Conservation (phyloP, 108 stramenopile species). For the Fistulifera solaris region DNA sequence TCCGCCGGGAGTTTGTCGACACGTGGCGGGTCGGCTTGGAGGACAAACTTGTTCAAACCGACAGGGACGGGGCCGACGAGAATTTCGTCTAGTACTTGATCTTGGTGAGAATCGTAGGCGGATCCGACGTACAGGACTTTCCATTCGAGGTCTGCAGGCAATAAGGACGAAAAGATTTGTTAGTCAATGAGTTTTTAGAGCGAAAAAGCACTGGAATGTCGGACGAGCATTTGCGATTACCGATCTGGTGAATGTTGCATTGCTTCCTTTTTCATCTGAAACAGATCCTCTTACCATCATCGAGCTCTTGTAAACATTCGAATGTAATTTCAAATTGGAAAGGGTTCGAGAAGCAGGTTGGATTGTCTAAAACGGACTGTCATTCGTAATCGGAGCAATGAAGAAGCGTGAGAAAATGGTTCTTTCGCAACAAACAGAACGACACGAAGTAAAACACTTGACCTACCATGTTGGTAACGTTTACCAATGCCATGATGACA, state of each 20-base stretch:
- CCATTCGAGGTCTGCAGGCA: conserved; percentile 85
- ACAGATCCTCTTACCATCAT: conserved; percentile 23
- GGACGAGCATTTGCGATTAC: neutral
- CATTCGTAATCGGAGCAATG: conserved; percentile 5
- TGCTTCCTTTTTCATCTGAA: neutral
- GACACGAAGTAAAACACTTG: neutral
- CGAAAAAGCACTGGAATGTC: neutral
- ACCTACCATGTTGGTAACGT: conserved; percentile 79
- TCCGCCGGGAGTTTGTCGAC: conserved; percentile 59
- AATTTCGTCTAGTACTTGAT: conserved; percentile 94
- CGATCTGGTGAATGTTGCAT: neutral
- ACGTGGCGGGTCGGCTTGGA: conserved; percentile 90
- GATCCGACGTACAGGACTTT: conserved; percentile 96
- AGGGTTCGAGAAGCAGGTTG: conserved; percentile 81
- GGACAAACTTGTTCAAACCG: conserved; percentile 86
- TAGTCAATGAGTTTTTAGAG: conserved; percentile 3
- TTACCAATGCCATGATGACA: conserved; percentile 67
- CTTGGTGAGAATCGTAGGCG: conserved; percentile 79
- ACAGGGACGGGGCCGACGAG: conserved; percentile 97
- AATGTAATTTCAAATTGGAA: conserved; percentile 99
- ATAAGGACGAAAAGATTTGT: conserved; percentile 9
- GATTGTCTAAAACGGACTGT: conserved; percentile 92
- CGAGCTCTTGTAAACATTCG: conserved; percentile 89
- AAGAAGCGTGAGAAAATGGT: conserved; percentile 3
- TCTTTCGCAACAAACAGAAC: neutral